Base-by-base conservation (phyloP, 495 filamentous ascomycete species). In the Talaromyces trachyspermus region DNA sequence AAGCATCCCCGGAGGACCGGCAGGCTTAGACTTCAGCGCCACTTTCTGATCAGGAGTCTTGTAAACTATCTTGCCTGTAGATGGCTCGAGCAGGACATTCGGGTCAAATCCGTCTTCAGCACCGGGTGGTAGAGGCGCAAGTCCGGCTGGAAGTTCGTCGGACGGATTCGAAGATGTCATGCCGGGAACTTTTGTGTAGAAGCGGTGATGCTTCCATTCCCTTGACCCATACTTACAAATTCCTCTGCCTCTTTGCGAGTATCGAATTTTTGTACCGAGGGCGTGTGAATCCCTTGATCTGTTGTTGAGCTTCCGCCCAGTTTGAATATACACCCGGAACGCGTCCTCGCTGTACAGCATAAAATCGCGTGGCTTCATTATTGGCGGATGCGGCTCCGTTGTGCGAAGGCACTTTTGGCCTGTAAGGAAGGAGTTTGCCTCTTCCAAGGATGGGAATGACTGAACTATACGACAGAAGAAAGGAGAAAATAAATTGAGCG, bases 251-350 rank as follows among this genome's bases (percentile, higher is more conserved):
- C 90, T 39, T 74, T 75, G 7, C 79, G 73, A 0, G 84, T 95
- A 15, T 74, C 55, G 49, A 97, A 98, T 77, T 84, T 63, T 85
- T 85, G 58, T 85, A 87, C 53, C 89, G 89, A 14, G 89, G 87
- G 12, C 79, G 79, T 49, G 81, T 82, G 59, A 79, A 84, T 4
- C 87, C 88, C 5, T 69, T 78, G 25, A 95, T 88, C 47, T 92
- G 85, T 46, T 81, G 70, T 51, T 86, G 76, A 2, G 85, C 88
- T 19, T 74, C 75, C n/a, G 72, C 59, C 90, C 90, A 98, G 46
- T 90, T 81, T 4, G 83, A 85, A 63, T 95, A 98, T 2, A 98
- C 83, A 4, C 92, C 91, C 0, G 90, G 86, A n/a, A 74, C 68
- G 48, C 79, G 75, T 35, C 92, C 92, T 48, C 78, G 75, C 33